phyloP scores from a whole-genome alignment of 208 protist genomes.

The Strigomonas galati region DNA sequence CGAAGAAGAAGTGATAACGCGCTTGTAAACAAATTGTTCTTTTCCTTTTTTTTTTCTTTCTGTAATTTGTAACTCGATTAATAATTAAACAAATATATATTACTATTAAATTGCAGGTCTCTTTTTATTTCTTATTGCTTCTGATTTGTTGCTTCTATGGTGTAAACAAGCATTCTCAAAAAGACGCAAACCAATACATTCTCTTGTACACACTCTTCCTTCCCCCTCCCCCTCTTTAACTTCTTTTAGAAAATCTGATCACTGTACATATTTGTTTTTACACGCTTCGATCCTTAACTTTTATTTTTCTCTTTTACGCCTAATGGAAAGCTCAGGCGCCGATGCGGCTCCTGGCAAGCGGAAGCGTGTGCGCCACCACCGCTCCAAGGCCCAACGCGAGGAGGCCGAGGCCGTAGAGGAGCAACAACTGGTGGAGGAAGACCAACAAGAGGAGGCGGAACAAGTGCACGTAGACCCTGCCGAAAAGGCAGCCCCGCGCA shows the following conservation, averaged over 20 bases:
- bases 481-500: background rate
- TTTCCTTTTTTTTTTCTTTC: constrained; percentile 1
- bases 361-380: constrained; percentile 21
- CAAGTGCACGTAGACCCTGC: background rate
- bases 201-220: background rate
- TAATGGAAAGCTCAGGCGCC: background rate
- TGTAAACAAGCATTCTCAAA: background rate
- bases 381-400: constrained; percentile 15
- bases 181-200: too few relatives aligned
- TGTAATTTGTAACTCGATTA: background rate
- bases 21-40: background rate
- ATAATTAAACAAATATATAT: too few relatives aligned
- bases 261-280: too few relatives aligned
- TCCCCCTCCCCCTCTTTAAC: too few relatives aligned
- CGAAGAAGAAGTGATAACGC: constrained; percentile 27
- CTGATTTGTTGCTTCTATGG: background rate
- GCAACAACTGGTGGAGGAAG: background rate
- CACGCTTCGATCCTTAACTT: background rate
- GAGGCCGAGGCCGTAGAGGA: constrained; percentile 1
- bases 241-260: too few relatives aligned
- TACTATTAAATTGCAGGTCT: background rate
- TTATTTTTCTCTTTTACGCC: background rate
- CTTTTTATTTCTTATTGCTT: constrained; percentile 1
- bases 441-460: constrained; percentile 20
- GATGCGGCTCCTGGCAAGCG: background rate